Base-by-base conservation (phyloP, 805 yeast genomes). In the Metschnikowia arizonensis region DNA sequence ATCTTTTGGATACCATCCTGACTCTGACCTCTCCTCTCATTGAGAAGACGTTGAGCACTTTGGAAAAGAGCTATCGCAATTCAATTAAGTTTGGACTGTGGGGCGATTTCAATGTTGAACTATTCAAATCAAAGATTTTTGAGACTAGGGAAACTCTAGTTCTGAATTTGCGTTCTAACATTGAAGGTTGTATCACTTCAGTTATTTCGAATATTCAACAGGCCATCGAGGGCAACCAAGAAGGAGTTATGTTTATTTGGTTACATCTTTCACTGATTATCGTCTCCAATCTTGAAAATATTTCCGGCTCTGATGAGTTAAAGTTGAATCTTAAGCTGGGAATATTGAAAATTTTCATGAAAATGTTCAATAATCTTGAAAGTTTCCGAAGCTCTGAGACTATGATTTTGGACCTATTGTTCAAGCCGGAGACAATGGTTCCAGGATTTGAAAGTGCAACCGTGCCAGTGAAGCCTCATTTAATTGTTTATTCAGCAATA, bases 391-490 rank as follows among this genome's bases (percentile, higher is more conserved):
- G 12, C 15, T 33, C 32, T 5, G 29, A 24, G 11, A 18, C 17
- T 24, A 17, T 12, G 21, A 24, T 33, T 18, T 17, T 24, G 14
- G 29, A 31, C 10, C 25, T 33, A 19, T 18, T 31, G 21, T 24
- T 33, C 40, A 25, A 40, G 14, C 24, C 30, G 24, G 29, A 25
- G 21, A 37, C 40, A 5, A 18, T 37, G 33, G 18, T n/a, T 5
- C 36, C 47, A 4, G 41, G 37, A 1, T 18, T 23, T 8, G 50
- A 50, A 11, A 43, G 44, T 14, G 47, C 36, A 4, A 43, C 52
- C 1, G 46, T 52, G 26, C 50, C 57, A 7, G 30, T 46, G 14
- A 45, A 47, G 33, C 54, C 57, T 9, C 52, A 51, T 28, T 36
- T 51, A 25, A 30, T 35, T 15, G 42, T 53, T 12, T 36, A 40